Evolutionary conservation across 768 basidiomycete species (phyloP), one percentile per base, ranked within the genome.

Genomic region (Collybia nuda): DNA sequence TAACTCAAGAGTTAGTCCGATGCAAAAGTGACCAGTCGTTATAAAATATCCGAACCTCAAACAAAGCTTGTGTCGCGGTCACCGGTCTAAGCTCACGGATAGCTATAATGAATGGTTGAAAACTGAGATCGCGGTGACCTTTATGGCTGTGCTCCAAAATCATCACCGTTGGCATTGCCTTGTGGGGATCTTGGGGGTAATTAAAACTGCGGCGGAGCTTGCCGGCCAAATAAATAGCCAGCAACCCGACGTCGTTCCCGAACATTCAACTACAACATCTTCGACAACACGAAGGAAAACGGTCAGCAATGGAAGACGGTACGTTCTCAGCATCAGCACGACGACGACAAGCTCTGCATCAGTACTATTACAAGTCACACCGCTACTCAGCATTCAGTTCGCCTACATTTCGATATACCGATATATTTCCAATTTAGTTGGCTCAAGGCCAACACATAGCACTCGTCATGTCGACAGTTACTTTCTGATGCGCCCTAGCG

Each of bases 271-370:
- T 19, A 51, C 48, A 23, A 50, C 53, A 24, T 28, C 32, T 15
- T 45, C 39, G 32, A 44, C 50, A 40, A 37, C 52, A 23, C 19
- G 36, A 57, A 47, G 29, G 51, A 32, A 51, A 53, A 38, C 41
- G 28, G 19, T 48, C 70, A 71, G 61, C 56, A 61, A 77, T 78
- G 76, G 76, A 78, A 75, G 75, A 88, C 84, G 86, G 86, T 88
- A 88, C 86, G 86, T 88, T 74, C 67, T 78, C 86, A 86, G 77
- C 85, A 85, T 85, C 82, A 80, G 74, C 83, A 75, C 85, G 76
- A 72, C 84, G 69, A 73, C 84, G 53, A 57, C 51, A 54, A 47
- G 47, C 40, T 49, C 49, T 56, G 56, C 56, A 54, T 57, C 49
- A 52, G 48, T 59, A 56, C 52, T 67, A 63, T 61, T 56, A 53